Base-by-base conservation (phyloP, 768 basidiomycete species). In the Leucogyrophana mollusca region DNA sequence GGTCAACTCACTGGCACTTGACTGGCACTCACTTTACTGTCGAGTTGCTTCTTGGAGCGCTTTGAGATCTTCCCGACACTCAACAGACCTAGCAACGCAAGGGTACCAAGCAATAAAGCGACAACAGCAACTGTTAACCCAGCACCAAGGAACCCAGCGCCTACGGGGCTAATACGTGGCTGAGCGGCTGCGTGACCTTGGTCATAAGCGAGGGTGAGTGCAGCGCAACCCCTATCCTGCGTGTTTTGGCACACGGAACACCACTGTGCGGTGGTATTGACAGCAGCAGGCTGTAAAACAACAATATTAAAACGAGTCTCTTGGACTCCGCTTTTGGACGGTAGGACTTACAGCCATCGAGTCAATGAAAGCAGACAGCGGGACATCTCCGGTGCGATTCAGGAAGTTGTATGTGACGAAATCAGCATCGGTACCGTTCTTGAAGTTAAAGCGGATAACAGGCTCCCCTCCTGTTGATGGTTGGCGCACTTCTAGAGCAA, bases 131-230 rank as follows among this genome's bases (percentile, higher is more conserved):
- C 55, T 10, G 73, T 73, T 48, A 83, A 56, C 10, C 79, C 78
- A 3, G 84, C 83, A 22, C 83, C 84, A 11, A 86, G 67, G 65
- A 83, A 80, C 1, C 84, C 84, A n/a, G 84, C 83, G 6, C 80
- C 84, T 7, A 83, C 72, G 0, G 71, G 73, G 49, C 71, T 72
- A 52, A 84, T 73, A 10, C 51, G 66, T 43, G 53, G 66, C 44
- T 51, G 47, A 46, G 65, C 62, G 4, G 71, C 74, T n/a, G 66
- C 54, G 9, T 24, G 52, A 3, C 27, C 64, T 40, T 65, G 56
- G 20, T 56, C 46, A 16, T 53, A 52, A 10, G 63, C 66, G 9
- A 65, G 59, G 30, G 68, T 53, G 30, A 83, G 59, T 10, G 71
- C 73, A 16, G 60, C 77, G 43, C 85, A 86, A 8, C 82, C 83